phyloP scores from a whole-genome alignment of 2,329 filamentous ascomycete genomes.

The Zasmidium citrigriseum region DNA sequence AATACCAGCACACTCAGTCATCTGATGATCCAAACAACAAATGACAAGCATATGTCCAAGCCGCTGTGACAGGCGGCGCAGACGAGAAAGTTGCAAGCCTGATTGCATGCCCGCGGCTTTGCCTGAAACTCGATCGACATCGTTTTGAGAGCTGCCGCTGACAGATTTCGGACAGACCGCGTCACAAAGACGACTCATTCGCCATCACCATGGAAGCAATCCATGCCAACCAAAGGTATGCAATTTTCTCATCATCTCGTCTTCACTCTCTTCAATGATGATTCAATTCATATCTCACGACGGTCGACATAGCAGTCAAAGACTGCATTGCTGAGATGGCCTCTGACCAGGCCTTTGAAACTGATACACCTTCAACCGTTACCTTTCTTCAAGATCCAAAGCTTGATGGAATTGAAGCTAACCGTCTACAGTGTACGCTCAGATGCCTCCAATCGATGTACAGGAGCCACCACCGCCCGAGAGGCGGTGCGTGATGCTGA shows the following conservation, averaged over 20 bases:
- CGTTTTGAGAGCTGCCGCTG: slow-evolving; percentile 2
- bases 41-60: slow-evolving; percentile 46
- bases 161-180: too few relatives aligned
- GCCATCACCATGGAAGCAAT: not conserved
- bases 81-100: slow-evolving; percentile 35
- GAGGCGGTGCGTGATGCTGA: slow-evolving; percentile 19
- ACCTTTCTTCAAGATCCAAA: not conserved
- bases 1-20: slow-evolving; percentile 4
- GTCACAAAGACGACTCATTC: too few relatives aligned
- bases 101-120: slow-evolving; percentile 13
- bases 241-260: not conserved
- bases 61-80: slow-evolving; percentile 37
- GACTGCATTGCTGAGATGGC: slow-evolving; percentile 42
- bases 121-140: not conserved
- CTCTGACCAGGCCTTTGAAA: slow-evolving; percentile 38
- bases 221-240: slow-evolving; percentile 12
- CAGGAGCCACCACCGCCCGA: slow-evolving; percentile 20
- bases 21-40: slow-evolving; percentile 37
- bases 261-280: slow-evolving; percentile 32
- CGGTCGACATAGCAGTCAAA: slow-evolving; percentile 43
- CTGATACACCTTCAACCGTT: slow-evolving; percentile 19
- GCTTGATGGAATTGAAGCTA: not conserved
- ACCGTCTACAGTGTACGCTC: not conserved
- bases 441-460: not conserved
- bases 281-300: slow-evolving; percentile 40